Base-by-base conservation (phyloP, 1,284 basidiomycete genomes). In the Microbotryum silenes-acaulis region DNA sequence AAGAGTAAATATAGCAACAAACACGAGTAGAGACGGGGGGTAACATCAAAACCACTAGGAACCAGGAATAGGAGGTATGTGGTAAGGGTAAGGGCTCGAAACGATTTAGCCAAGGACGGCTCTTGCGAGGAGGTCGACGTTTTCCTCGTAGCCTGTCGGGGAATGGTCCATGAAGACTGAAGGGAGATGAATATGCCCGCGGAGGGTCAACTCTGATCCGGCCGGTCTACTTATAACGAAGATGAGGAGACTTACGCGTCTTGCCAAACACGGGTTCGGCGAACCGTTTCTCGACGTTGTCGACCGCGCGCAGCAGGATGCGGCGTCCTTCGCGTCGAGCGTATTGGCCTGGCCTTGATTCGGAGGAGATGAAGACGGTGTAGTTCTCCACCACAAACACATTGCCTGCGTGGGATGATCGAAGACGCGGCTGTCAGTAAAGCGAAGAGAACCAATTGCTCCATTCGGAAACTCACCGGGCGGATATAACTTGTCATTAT, bases 251-350 rank as follows among this genome's bases (percentile, higher is more conserved):
- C 67, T 16, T 18, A 66, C 64, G 61, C 23, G 62, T 56, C 6
- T 56, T 54, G 33, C 66, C 64, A 51, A 72, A 79, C 69, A 78
- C 66, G 60, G 78, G 78, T 63, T 81, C 79, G 23, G 76, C 73
- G 69, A 81, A 81, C 5, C 79, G 65, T 62, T 76, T 76, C 61
- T 76, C 74, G 6, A 80, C 77, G 21, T 78, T 76, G 51, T 78
- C 75, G 60, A 78, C 78, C 51, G 74, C 73, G 4, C 78, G 71
- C 25, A 81, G 69, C 23, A 78, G 74, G 27, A 79, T 77, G 20
- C 79, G 67, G 45, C 77, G 72, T 4, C 78, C 79, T 54, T 77
- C 67, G 2, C 58, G 54, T 16, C 61, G 23, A 16, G 63, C 54
- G 58, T 62, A 54, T n/a, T 57, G 53, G 5, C 51, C 27, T 8